Percentiles rank a stretch among this genome's conserved stretches.
Conservation (phyloP, 352 stramenopile genomes). For the Labyrinthula sp. region DNA sequence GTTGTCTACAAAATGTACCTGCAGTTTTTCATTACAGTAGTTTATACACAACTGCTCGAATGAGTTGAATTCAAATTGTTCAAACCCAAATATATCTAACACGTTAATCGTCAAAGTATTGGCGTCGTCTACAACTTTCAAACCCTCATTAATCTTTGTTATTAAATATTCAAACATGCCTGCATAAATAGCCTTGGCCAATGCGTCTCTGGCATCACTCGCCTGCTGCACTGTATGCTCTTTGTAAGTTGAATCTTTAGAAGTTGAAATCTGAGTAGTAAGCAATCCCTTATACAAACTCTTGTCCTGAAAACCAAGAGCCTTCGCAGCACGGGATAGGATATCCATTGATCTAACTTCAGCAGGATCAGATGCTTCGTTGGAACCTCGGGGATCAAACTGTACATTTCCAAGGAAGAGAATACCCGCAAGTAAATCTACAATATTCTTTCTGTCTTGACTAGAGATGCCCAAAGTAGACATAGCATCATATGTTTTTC, state of each 20-base stretch:
- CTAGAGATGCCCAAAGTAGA: constrained; percentile 48
- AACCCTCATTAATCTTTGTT: constrained; percentile 10
- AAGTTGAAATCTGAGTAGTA: constrained; percentile 11
- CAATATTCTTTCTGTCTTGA: constrained; percentile 52
- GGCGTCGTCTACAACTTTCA: not conserved
- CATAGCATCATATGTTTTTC: constrained; percentile 50
- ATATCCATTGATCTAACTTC: not conserved
- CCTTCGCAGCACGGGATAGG: constrained; percentile 1
- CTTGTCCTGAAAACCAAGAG: constrained; percentile 1
- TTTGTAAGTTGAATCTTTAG: constrained; percentile 14
- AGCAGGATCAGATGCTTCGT: not conserved
- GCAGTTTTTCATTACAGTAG: constrained; percentile 70
- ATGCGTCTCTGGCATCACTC: constrained; percentile 47
- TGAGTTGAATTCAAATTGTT: constrained; percentile 61
- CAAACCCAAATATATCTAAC: constrained; percentile 63
- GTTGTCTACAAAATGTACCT: constrained; percentile 66
- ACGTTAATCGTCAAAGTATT: constrained; percentile 45
- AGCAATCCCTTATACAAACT: constrained; percentile 16
- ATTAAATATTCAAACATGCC: constrained; percentile 85
- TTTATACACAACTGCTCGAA: constrained; percentile 86
- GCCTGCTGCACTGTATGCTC: constrained; percentile 18
- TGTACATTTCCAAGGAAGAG: constrained; percentile 57
- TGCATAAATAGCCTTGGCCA: constrained; percentile 77
- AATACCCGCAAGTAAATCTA: constrained; percentile 54
- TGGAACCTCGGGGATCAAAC: constrained; percentile 4